Percentiles rank a stretch among this genome's conserved stretches.
phyloP scores from a whole-genome alignment of 202 grass and related monocot species.

The Dendrocalamus latiflorus region DNA sequence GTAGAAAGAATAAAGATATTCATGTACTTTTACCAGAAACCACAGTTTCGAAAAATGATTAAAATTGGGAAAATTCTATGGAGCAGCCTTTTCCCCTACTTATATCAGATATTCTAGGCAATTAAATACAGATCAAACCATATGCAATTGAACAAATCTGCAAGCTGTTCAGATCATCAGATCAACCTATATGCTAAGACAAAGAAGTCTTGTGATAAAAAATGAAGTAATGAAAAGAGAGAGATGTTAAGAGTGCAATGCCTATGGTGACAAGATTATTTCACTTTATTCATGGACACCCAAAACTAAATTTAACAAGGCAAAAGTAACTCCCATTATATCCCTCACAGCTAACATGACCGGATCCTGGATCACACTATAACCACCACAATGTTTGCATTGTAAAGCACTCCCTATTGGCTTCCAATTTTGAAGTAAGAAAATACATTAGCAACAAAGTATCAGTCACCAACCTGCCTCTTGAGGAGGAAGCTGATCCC shows the following conservation, averaged over 20 bases:
- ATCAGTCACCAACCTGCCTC: slow-evolving; percentile 58
- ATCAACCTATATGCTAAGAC: neutral
- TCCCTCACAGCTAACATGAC: neutral
- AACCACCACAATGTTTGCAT: neutral
- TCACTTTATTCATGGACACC: neutral
- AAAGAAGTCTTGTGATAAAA: no score
- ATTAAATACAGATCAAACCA: neutral
- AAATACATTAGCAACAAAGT: neutral
- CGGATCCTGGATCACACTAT: neutral
- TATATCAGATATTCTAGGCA: neutral
- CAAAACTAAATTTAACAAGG: neutral
- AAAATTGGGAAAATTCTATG: neutral
- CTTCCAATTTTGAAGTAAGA: neutral
- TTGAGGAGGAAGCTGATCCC: slow-evolving; percentile 92
- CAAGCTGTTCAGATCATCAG: neutral
- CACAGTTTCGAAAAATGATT: neutral
- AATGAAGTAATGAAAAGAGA: no score
- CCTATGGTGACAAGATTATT: no score
- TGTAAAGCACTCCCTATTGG: neutral
- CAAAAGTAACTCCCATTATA: neutral
- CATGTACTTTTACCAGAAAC: neutral
- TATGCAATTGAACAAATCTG: neutral
- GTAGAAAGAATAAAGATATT: neutral
- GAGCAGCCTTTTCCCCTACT: neutral
- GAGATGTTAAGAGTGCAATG: no score